Percentiles rank a stretch among this genome's conserved stretches.
phyloP scores from a whole-genome alignment of 179 eudicot genomes.

The Vitellaria paradoxa region DNA sequence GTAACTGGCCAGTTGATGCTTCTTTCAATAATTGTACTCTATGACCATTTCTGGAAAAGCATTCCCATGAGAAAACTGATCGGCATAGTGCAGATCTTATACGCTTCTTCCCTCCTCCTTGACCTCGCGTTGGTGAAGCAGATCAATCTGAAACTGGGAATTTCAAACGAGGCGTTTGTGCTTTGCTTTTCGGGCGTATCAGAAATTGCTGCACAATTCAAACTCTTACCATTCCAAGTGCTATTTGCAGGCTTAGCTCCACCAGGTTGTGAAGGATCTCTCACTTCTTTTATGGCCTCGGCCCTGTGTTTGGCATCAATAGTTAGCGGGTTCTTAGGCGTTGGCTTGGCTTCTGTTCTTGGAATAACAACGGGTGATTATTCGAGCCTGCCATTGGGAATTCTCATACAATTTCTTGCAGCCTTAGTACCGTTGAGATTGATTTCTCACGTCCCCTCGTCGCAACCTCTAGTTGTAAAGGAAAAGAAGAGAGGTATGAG shows the following conservation, averaged over 20 bases:
- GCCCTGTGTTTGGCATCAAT: conserved; percentile 76
- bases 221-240: conserved; percentile 73
- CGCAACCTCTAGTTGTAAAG: conserved; percentile 33
- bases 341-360: conserved; percentile 69
- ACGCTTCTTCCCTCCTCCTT: conserved; percentile 71
- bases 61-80: conserved; percentile 63
- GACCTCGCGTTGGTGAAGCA: conserved; percentile 71
- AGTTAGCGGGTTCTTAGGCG: conserved; percentile 69
- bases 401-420: conserved; percentile 59
- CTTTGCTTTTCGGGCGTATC: conserved; percentile 83
- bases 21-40: conserved; percentile 52
- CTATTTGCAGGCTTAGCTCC: conserved; percentile 89
- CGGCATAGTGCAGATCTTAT: conserved; percentile 44
- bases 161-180: conserved; percentile 60
- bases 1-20: conserved; percentile 76
- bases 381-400: conserved; percentile 67
- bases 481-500: conserved; percentile 48
- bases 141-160: conserved; percentile 52
- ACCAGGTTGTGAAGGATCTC: conserved; percentile 84
- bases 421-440: conserved; percentile 71
- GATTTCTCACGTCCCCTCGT: conserved; percentile 48
- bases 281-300: conserved; percentile 81
- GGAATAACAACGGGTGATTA: conserved; percentile 64
- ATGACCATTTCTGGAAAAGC: conserved; percentile 52
- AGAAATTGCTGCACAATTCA: conserved; percentile 70